phyloP scores from a whole-genome alignment of 2,329 filamentous ascomycete species.

The Magnaporthales sp. region DNA sequence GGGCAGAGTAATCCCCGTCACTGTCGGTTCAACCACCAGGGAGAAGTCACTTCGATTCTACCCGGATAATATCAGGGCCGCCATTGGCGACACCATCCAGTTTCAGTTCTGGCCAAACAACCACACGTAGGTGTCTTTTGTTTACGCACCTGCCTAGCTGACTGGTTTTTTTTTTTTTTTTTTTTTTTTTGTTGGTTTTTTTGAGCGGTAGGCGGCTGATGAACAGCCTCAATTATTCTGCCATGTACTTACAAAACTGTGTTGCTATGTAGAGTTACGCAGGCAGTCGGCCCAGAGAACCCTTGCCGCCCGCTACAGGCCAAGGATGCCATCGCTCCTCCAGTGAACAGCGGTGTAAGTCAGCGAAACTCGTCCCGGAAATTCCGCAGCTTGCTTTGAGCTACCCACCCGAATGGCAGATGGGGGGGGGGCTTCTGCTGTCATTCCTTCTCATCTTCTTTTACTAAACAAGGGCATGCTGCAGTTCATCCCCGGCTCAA shows the following conservation, averaged over 20 bases:
- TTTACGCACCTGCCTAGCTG: conserved; percentile 9
- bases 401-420: no score
- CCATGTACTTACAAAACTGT: background rate
- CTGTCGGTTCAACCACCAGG: conserved; percentile 1
- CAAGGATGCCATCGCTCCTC: background rate
- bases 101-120: conserved; percentile 61
- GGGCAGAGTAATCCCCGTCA: background rate
- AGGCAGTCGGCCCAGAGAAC: conserved; percentile 41
- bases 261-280: conserved; percentile 40
- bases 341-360: conserved; percentile 2
- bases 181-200: background rate
- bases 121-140: conserved; percentile 46
- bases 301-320: background rate
- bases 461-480: background rate
- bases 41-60: conserved; percentile 50
- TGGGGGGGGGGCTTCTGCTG: background rate
- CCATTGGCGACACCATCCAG: conserved; percentile 54
- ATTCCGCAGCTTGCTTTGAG: background rate
- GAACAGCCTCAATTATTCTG: background rate
- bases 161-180: background rate
- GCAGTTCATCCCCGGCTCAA: conserved; percentile 1
- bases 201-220: background rate
- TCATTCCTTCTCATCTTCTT: background rate
- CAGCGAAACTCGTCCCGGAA: background rate
- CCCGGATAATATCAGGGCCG: conserved; percentile 56